phyloP scores from a whole-genome alignment of 108 stramenopile genomes.

The Fragilariopsis cylindrus region DNA sequence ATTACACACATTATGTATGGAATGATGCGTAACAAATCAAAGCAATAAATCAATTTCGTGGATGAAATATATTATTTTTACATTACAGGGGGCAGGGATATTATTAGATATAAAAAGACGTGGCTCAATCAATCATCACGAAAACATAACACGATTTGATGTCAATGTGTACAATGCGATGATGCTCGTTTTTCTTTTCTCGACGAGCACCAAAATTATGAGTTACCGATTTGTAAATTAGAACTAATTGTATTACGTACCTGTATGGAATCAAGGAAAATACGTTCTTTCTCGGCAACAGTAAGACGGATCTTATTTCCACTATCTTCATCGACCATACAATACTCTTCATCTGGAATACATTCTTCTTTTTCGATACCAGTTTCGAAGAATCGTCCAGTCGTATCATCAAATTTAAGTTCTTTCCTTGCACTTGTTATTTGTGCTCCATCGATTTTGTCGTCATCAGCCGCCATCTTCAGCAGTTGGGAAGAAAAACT shows the following conservation, averaged over 20 bases:
- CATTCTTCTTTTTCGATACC: slow-evolving; percentile 58
- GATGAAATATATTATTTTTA: background rate
- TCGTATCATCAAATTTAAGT: slow-evolving; percentile 67
- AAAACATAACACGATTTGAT: no score
- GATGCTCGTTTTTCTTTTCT: no score
- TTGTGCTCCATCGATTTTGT: slow-evolving; percentile 23
- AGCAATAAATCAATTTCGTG: background rate
- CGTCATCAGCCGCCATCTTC: slow-evolving; percentile 16
- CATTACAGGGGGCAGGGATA: no score
- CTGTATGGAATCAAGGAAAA: slow-evolving; percentile 95
- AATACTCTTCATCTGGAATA: slow-evolving; percentile 84
- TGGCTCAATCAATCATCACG: no score
- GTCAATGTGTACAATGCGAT: no score
- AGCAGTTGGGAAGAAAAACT: background rate
- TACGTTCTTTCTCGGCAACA: slow-evolving; percentile 89
- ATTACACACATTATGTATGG: background rate
- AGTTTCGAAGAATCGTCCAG: slow-evolving; percentile 81
- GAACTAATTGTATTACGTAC: slow-evolving; percentile 28
- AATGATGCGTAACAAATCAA: background rate
- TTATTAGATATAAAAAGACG: no score
- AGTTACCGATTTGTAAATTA: no score
- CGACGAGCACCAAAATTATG: no score
- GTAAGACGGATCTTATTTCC: slow-evolving; percentile 75
- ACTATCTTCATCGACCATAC: slow-evolving; percentile 67
- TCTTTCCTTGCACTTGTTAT: slow-evolving; percentile 56